Evolutionary conservation across 2,329 filamentous ascomycete genomes (phyloP).

Genomic region (Escovopsis weberi): DNA sequence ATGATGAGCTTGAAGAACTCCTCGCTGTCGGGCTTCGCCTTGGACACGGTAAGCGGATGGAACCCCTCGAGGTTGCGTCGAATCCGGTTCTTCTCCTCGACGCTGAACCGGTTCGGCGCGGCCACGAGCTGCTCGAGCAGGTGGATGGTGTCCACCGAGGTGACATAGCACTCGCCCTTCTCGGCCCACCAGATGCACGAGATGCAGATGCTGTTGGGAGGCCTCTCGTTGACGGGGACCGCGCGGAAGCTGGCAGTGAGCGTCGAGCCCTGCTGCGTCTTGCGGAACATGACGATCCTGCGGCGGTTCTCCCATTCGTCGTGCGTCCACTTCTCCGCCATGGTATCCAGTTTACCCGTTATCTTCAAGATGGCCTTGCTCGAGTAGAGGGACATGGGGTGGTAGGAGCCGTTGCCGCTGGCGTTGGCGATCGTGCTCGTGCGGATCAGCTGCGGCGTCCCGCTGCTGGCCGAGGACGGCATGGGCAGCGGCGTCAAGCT

Average conservation of each 20-base stretch:
- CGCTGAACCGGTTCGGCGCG: constrained; percentile 62
- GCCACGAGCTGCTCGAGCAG: constrained; percentile 85
- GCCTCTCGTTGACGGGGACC: constrained; percentile 63
- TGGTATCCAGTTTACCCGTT: constrained; percentile 67
- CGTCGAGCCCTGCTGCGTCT: constrained; percentile 67
- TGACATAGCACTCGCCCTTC: constrained; percentile 81
- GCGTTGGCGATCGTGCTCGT: constrained; percentile 37
- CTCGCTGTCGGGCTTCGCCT: constrained; percentile 81
- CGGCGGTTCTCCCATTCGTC: constrained; percentile 71
- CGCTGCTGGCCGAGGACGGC: constrained; percentile 22
- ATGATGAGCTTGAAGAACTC: constrained; percentile 99
- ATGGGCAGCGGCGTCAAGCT: constrained; percentile 34
- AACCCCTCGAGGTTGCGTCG: constrained; percentile 91
- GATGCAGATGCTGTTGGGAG: constrained; percentile 78
- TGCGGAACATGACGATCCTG: constrained; percentile 76
- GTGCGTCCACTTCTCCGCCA: constrained; percentile 69
- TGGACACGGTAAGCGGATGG: constrained; percentile 82
- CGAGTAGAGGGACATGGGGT: constrained; percentile 68
- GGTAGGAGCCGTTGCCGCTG: constrained; percentile 38
- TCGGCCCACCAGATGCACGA: constrained; percentile 97
- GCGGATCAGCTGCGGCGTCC: constrained; percentile 35
- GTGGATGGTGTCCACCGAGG: constrained; percentile 91
- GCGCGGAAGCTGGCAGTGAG: constrained; percentile 69
- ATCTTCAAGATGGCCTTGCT: constrained; percentile 78
- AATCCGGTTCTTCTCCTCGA: constrained; percentile 97